phyloP scores from a whole-genome alignment of 352 stramenopile species.

The Saprolegnia parasitica region DNA sequence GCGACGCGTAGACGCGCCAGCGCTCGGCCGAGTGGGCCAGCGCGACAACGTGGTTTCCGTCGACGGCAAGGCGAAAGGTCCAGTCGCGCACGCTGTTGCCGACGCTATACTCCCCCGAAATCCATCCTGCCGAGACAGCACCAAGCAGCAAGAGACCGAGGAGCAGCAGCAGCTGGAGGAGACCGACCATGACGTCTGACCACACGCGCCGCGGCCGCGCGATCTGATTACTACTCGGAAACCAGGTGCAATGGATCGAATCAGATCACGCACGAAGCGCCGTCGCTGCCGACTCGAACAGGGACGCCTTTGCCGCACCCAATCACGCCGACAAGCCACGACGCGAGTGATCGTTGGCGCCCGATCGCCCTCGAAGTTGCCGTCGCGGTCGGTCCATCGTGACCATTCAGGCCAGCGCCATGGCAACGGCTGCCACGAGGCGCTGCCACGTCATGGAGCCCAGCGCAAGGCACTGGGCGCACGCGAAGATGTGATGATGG shows the following conservation, averaged over 20 bases:
- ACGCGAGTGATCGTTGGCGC: background rate
- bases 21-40: background rate
- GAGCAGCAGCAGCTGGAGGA: background rate
- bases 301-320: background rate
- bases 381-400: too few species aligned
- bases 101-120: conserved; percentile 5
- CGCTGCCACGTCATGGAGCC: background rate
- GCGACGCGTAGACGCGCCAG: background rate
- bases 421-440: background rate
- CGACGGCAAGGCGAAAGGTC: conserved; percentile 1
- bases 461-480: too few species aligned
- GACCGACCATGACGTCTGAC: background rate
- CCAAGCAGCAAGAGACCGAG: background rate
- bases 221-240: background rate
- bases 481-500: too few species aligned
- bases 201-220: background rate
- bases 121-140: background rate
- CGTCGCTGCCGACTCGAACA: too few species aligned
- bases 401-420: background rate
- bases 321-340: background rate
- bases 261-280: background rate
- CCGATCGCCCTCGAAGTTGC: too few species aligned
- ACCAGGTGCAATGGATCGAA: background rate
- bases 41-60: background rate
- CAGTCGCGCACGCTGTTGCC: background rate